phyloP scores from a whole-genome alignment of 2,329 filamentous ascomycete species.

The Didymella lethalis region DNA sequence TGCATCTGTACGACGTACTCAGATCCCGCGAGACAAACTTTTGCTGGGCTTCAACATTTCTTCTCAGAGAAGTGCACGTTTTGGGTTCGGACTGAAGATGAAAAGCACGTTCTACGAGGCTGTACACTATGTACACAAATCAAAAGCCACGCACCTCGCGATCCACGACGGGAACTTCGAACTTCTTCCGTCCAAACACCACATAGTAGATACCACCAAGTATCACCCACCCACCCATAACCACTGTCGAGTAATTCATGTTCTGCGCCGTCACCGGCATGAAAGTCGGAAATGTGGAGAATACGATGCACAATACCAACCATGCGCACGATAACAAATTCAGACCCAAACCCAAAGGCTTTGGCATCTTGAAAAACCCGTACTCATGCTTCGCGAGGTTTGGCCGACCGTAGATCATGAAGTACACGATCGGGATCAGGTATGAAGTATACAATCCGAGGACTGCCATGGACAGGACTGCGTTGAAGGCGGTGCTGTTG shows the following conservation, averaged over 20 bases:
- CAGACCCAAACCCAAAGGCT: conserved; percentile 41
- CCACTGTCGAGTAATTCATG: conserved; percentile 59
- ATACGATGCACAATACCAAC: conserved; percentile 55
- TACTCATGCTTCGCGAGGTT: conserved; percentile 24
- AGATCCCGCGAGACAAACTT: background rate
- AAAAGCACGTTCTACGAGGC: background rate
- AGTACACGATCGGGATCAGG: conserved; percentile 51
- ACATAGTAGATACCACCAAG: conserved; percentile 50
- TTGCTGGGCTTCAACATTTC: background rate
- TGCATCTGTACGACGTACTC: background rate
- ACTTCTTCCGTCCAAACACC: conserved; percentile 33
- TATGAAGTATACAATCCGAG: conserved; percentile 57
- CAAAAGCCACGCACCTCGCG: conserved; percentile 25
- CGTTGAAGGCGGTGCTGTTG: conserved; percentile 55
- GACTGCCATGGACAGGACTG: conserved; percentile 54
- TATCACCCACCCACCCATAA: conserved; percentile 53
- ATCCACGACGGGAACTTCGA: conserved; percentile 35
- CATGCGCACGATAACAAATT: conserved; percentile 57
- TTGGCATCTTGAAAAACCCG: conserved; percentile 41
- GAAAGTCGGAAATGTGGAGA: conserved; percentile 56
- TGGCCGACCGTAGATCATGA: conserved; percentile 51
- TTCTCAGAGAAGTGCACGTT: background rate
- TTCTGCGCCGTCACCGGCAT: conserved; percentile 54
- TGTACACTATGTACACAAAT: background rate
- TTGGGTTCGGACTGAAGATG: background rate